phyloP scores from a whole-genome alignment of 345 rosid genomes.

The Conringia planisiliqua region DNA sequence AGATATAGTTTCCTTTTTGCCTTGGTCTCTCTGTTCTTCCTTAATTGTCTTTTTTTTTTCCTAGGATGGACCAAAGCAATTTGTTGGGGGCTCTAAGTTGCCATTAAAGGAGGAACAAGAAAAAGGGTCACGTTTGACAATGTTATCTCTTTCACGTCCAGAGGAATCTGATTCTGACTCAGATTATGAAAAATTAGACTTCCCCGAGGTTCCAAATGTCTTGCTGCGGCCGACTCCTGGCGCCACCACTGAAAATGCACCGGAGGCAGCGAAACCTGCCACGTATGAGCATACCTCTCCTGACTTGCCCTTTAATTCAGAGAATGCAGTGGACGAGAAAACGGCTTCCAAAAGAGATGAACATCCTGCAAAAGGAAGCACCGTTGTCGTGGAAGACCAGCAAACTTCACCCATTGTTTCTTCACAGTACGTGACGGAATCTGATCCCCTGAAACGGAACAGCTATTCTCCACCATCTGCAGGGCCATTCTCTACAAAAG shows the following conservation, averaged over 20 bases:
- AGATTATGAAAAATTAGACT: constrained; percentile 50
- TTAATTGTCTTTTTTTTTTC: constrained; percentile 12
- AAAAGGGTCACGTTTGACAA: constrained; percentile 38
- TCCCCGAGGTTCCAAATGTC: constrained; percentile 75
- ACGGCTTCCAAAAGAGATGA: constrained; percentile 35
- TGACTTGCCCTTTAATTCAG: constrained; percentile 36
- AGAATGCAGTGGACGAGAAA: constrained; percentile 15
- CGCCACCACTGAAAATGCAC: constrained; percentile 33
- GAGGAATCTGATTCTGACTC: constrained; percentile 57
- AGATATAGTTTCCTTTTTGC: not conserved
- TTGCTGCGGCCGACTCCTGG: constrained; percentile 47
- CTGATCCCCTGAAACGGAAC: constrained; percentile 12
- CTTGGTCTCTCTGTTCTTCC: constrained; percentile 26
- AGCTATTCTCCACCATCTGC: constrained; percentile 11
- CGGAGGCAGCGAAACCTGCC: constrained; percentile 34
- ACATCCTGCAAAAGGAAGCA: constrained; percentile 21
- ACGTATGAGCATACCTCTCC: constrained; percentile 28
- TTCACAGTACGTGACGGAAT: constrained; percentile 36
- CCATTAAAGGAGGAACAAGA: constrained; percentile 71
- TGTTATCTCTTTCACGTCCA: constrained; percentile 25
- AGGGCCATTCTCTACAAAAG: constrained; percentile 11
- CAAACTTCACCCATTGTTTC: constrained; percentile 61
- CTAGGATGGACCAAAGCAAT: constrained; percentile 79
- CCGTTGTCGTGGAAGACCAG: constrained; percentile 42
- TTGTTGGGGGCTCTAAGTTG: constrained; percentile 65